Evolutionary conservation across 192 early-diverging fungal genomes (phyloP).

Genomic region (Backusella sp.): DNA sequence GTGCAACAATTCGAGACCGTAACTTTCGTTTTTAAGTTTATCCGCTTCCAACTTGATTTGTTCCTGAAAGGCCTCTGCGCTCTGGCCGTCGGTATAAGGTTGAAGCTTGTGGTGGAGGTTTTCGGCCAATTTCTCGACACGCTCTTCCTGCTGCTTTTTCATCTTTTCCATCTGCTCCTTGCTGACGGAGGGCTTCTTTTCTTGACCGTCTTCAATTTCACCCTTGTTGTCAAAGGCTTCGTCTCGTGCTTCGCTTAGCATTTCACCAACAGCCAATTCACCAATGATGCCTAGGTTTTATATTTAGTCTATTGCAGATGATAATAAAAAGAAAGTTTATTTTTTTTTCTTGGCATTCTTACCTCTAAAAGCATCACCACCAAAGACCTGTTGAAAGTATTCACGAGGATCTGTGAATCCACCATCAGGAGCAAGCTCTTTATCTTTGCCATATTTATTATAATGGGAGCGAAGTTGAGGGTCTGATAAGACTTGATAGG

Average conservation of each 20-base stretch:
- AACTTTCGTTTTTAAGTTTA: slow-evolving; percentile 74
- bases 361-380: slow-evolving; percentile 72
- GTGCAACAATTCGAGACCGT: slow-evolving; percentile 84
- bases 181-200: slow-evolving; percentile 37
- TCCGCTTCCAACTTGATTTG: slow-evolving; percentile 73
- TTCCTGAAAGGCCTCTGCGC: slow-evolving; percentile 63
- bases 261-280: slow-evolving; percentile 77
- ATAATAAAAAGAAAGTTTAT: neutral
- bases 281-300: slow-evolving; percentile 71
- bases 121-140: slow-evolving; percentile 60
- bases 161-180: slow-evolving; percentile 54
- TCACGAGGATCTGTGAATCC: slow-evolving; percentile 69
- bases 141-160: slow-evolving; percentile 53
- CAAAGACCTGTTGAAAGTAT: slow-evolving; percentile 89
- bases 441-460: slow-evolving; percentile 75
- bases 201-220: slow-evolving; percentile 39
- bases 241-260: slow-evolving; percentile 27
- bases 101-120: slow-evolving; percentile 68
- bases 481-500: slow-evolving; percentile 88
- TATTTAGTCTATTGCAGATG: neutral
- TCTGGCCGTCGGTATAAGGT: slow-evolving; percentile 63
- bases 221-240: slow-evolving; percentile 47
- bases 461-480: slow-evolving; percentile 74
- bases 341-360: slow-evolving; percentile 9
- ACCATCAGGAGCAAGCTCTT: slow-evolving; percentile 47